Evolutionary conservation across 768 basidiomycete genomes (phyloP), one percentile per base, ranked within the genome.

Genomic region (Piloderma croceum): DNA sequence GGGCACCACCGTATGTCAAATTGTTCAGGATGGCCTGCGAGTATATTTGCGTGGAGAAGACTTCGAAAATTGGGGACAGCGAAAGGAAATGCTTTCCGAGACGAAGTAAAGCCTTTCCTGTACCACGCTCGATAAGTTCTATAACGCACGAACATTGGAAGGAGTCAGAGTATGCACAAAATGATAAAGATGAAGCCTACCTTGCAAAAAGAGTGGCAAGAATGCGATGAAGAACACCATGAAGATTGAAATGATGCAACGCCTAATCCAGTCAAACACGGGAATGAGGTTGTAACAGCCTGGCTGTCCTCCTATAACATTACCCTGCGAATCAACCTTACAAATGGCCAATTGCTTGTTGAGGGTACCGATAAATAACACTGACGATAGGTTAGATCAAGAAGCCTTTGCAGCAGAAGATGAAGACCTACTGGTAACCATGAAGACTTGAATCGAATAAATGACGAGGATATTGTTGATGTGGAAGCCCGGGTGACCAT

Each of bases 401-500:
- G 10, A 32, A 31, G 41, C 45, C 18, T 45, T 7, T 15, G 15
- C 20, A 41, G 21, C 23, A 1, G 10, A 19, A 19, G 42, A 45
- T 31, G 19, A 39, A 29, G 36, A 81, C 89, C 63, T 56, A 91
- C 89, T 57, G 15, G 90, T 90, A 41, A 97, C 70, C 90, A 98
- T 96, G 74, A 99, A 98, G 41, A 94, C 76, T 60, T 96, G 92
- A 39, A 99, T 90, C 19, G 96, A 97, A 63, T 90, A 84, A 53
- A 99, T 98, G 68, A 99, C 93, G 58, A 99, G 71, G 54, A 98
- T 98, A 60, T 99, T 98, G 76, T 99, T 99, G 72, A 99, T 81
- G 61, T 99, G 96, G 83, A 99, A 99, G 56, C 90, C 96, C 41
- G 96, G 94, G 65, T 99, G 96, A 40, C 88, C 94, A 54, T 98